Base-by-base conservation (phyloP, 2,329 filamentous ascomycete species). In the Fusarium continuum region DNA sequence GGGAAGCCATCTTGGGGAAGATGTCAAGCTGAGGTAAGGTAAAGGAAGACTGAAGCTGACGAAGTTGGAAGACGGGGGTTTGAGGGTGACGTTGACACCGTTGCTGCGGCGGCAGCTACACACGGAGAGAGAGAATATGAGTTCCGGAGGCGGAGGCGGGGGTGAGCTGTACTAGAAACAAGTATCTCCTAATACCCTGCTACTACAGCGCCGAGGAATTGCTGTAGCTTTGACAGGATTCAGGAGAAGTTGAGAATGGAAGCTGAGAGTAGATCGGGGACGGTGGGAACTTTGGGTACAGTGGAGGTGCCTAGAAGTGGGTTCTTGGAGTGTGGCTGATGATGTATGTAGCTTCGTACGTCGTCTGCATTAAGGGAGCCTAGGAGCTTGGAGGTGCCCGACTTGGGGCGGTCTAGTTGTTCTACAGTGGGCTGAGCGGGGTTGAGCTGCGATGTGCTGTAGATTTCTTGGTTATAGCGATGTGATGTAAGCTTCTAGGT, bases 1-100 rank as follows among this genome's bases (percentile, higher is more conserved):
- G 82, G 57, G 91, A 91, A 60, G 91, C 88, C 91, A 95, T 95
- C 69, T 68, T 77, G 70, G 56, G 31, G 36, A 36, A 66, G 39
- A 44, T 57, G 52, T 31, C 36, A 50, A 39, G 35, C 35, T 52
- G 51, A 44, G 59, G 63, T 61, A 58, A 55, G 50, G 61, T 34
- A 54, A 29, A 54, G 10, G 49, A 25, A 61, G 69, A 58, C 52
- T 49, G 57, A 51, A 67, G 65, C 61, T 69, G 69, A 68, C 61
- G 45, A 61, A 56, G 61, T 61, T 55, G 50, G 58, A 58, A 58
- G 64, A 56, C 49, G 55, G 59, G 48, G 67, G 48, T 46, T 63
- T 63, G 64, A 45, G 64, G 69, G 69, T 68, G 69, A 69, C 61
- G 69, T 70, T 72, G 65, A 66, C 65, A 67, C 62, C 56, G 65